phyloP scores from a whole-genome alignment of 2,329 filamentous ascomycete species.

The Ascosphaera pollenicola region DNA sequence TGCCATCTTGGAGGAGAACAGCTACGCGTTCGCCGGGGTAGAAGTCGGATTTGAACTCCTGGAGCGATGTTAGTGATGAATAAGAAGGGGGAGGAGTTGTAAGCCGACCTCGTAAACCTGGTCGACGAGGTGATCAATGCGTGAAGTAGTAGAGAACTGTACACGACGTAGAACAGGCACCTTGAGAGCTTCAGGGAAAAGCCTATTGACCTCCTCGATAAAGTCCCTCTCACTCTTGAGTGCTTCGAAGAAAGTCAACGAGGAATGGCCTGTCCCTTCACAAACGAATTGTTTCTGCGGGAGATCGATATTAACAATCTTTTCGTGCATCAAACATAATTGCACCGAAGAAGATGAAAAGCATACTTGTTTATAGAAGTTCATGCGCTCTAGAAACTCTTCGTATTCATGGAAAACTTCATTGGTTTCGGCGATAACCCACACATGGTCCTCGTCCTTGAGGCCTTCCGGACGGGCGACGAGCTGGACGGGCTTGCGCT shows the following conservation, averaged over 20 bases:
- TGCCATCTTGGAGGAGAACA: conserved; percentile 45
- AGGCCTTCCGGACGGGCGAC: conserved; percentile 33
- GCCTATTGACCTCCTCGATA: conserved; percentile 52
- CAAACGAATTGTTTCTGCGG: conserved; percentile 70
- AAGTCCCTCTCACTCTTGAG: conserved; percentile 59
- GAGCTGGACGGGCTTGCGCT: conserved; percentile 82
- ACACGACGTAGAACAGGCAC: conserved; percentile 76
- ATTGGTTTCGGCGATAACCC: conserved; percentile 72
- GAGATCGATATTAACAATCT: not conserved
- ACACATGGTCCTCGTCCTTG: conserved; percentile 37
- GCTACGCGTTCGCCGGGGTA: conserved; percentile 73
- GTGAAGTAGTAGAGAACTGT: conserved; percentile 71
- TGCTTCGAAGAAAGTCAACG: conserved; percentile 79
- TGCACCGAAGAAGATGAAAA: not conserved
- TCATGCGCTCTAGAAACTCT: conserved; percentile 62
- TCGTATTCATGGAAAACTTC: conserved; percentile 84
- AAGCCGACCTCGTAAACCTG: conserved; percentile 22
- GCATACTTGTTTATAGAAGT: conserved; percentile 74
- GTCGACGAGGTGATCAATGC: conserved; percentile 58
- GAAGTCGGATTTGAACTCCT: conserved; percentile 69
- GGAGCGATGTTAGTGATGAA: conserved; percentile 5
- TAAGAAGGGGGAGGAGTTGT: conserved; percentile 2
- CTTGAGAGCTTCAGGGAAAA: conserved; percentile 78
- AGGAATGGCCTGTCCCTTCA: conserved; percentile 84
- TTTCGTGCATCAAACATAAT: conserved; percentile 2